These are phyloP conservation scores for Exophiala viscosa DNA, from an alignment of 2,329 filamentous ascomycete species.

Conservation along the genomic window DNA sequence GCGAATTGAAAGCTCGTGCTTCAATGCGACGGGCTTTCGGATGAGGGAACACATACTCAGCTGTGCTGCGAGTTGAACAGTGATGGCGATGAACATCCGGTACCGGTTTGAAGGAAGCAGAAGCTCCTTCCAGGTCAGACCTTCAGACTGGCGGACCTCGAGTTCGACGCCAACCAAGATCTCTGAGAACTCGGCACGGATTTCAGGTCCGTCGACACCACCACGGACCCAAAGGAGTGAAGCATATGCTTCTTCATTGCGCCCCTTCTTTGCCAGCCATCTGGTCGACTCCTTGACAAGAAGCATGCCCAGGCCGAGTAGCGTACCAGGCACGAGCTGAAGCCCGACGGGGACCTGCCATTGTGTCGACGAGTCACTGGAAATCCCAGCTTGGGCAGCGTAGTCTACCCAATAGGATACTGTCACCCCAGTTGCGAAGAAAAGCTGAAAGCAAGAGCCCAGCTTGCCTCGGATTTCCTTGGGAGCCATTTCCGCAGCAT, in stretches of 20 bases:
- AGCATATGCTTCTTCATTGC: constrained; percentile 45
- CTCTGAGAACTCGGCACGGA: constrained; percentile 36
- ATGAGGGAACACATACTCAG: constrained; percentile 33
- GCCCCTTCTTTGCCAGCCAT: constrained; percentile 48
- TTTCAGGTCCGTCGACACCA: constrained; percentile 38
- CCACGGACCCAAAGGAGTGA: constrained; percentile 53
- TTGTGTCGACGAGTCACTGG: constrained; percentile 38
- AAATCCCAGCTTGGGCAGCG: constrained; percentile 38
- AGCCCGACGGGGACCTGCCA: constrained; percentile 57
- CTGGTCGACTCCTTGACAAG: constrained; percentile 47
- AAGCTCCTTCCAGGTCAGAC: constrained; percentile 46
- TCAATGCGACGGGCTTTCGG: too few relatives aligned
- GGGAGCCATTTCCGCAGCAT: constrained; percentile 45
- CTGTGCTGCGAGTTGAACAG: constrained; percentile 50
- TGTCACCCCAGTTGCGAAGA: constrained; percentile 51
- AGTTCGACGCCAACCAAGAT: constrained; percentile 46
- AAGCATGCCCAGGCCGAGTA: constrained; percentile 49
- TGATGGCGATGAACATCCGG: constrained; percentile 48
- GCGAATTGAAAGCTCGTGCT: too few relatives aligned
- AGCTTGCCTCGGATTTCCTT: constrained; percentile 44
- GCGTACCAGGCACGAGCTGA: constrained; percentile 47
- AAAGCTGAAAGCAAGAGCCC: constrained; percentile 52
- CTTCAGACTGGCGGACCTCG: constrained; percentile 45
- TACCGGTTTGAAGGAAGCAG: constrained; percentile 47
- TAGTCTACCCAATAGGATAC: constrained; percentile 55